Evolutionary conservation across 495 filamentous ascomycete genomes (phyloP), one percentile per base, ranked within the genome.

Genomic region (Penicillium tannophilum): DNA sequence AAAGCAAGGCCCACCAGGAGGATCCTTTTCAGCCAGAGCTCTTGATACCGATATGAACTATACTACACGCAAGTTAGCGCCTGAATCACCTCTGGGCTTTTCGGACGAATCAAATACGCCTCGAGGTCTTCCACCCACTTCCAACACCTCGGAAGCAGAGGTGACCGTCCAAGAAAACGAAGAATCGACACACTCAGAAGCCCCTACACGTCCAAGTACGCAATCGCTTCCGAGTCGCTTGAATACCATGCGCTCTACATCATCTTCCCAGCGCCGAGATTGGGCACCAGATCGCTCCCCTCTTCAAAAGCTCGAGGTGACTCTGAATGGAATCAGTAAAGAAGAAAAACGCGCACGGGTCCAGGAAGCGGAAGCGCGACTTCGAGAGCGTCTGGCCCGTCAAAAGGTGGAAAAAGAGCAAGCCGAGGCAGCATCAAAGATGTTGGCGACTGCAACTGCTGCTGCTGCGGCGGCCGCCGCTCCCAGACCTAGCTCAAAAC

Each of bases 271-370:
- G 26, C 68, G 53, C 43, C 70, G 58, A 42, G 77, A 79, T 43
- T 90, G 86, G 75, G 89, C 91, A 53, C 81, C 85, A 23, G 88
- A 92, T 66, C 85, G 90, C 51, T 97, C 93, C 49, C 94, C 94
- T 33, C 76, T 98, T 23, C 94, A 98, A 70, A 92, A 87, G 71
- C 84, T 98, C 53, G 94, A 97, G 75, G 84, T 88, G 41, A 92
- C 91, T 52, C 79, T 97, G 56, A 86, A 85, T 69, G 90, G 90
- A 69, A 92, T 96, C 63, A 95, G 87, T 69, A 96, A 96, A 70
- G 91, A 95, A 65, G 92, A 96, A 66, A 96, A 91, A 68, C 82
- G 90, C 57, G 89, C 90, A 3, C 83, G 89, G 48, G 84, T 89
- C n/a, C 81, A 91, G 72, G 87, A 92, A 67, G 88, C 90, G 2